Conservation (phyloP, 169 alveolate species). For the Cardiosporidium cionae region DNA sequence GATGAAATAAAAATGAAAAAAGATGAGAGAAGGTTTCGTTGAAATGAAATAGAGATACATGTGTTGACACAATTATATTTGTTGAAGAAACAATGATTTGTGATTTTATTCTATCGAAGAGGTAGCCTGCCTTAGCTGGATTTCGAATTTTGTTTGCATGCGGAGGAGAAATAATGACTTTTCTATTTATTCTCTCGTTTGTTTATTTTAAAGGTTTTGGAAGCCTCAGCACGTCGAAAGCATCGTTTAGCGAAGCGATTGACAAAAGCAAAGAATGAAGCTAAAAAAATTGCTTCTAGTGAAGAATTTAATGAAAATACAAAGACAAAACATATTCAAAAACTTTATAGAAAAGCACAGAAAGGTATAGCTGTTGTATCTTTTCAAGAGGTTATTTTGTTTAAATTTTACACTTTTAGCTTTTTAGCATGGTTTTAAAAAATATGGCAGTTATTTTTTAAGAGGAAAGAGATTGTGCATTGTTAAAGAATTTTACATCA, state of each 20-base stretch:
- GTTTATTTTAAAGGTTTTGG: conserved; percentile 9
- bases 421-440: neutral
- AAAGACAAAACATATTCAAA: conserved; percentile 22
- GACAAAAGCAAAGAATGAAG: conserved; percentile 14
- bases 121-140: neutral
- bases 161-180: too few species aligned
- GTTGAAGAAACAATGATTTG: neutral
- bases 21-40: neutral
- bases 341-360: neutral
- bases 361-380: neutral
- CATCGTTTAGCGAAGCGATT: conserved; percentile 5
- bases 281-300: neutral
- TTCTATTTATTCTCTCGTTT: neutral
- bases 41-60: neutral
- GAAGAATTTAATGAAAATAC: conserved; percentile 9
- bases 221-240: conserved; percentile 22
- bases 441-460: neutral
- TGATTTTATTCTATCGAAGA: neutral
- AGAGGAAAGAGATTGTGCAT: neutral
- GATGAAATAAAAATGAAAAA: too few species aligned
- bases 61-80: neutral
- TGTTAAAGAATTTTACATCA: neutral
- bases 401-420: neutral
- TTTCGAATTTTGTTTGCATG: neutral
- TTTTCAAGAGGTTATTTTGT: neutral